Conservation (phyloP, 2,329 filamentous ascomycete species). For the Zasmidium citrigriseum region DNA sequence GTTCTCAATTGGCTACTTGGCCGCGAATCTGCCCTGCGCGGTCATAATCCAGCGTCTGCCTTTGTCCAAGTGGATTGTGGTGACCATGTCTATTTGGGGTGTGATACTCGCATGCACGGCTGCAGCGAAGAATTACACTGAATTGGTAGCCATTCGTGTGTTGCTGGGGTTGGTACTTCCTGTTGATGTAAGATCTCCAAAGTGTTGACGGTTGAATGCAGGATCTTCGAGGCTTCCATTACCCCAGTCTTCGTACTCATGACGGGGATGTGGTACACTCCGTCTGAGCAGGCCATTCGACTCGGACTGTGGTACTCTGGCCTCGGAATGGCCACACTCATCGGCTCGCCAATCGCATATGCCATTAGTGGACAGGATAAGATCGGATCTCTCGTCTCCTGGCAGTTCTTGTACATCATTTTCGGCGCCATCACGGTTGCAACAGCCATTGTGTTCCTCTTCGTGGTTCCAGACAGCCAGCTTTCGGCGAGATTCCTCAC, state of each 20-base stretch:
- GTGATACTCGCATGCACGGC: constrained; percentile 59
- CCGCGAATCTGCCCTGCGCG: not conserved
- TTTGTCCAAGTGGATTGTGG: constrained; percentile 1
- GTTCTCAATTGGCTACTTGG: not conserved
- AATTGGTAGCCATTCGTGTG: constrained; percentile 50
- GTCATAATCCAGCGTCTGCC: constrained; percentile 7
- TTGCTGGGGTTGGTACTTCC: constrained; percentile 42
- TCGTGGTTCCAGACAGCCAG: constrained; percentile 28
- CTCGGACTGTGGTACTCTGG: constrained; percentile 66
- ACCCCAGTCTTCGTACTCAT: constrained; percentile 58
- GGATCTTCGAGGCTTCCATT: constrained; percentile 54
- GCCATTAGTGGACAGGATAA: constrained; percentile 37
- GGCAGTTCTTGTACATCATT: constrained; percentile 48
- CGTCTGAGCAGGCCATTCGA: constrained; percentile 59
- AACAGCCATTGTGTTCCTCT: not conserved
- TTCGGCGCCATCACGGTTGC: constrained; percentile 3
- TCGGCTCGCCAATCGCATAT: constrained; percentile 60
- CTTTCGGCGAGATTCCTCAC: constrained; percentile 46
- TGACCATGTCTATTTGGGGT: constrained; percentile 52
- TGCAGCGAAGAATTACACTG: constrained; percentile 47
- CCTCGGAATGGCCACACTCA: constrained; percentile 58
- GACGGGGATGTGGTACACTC: constrained; percentile 46
- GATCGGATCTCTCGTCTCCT: constrained; percentile 39
- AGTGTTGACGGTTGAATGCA: not conserved
- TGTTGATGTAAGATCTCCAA: not conserved